Conservation (phyloP, 768 basidiomycete genomes). For the Leucocoprinus sp. region DNA sequence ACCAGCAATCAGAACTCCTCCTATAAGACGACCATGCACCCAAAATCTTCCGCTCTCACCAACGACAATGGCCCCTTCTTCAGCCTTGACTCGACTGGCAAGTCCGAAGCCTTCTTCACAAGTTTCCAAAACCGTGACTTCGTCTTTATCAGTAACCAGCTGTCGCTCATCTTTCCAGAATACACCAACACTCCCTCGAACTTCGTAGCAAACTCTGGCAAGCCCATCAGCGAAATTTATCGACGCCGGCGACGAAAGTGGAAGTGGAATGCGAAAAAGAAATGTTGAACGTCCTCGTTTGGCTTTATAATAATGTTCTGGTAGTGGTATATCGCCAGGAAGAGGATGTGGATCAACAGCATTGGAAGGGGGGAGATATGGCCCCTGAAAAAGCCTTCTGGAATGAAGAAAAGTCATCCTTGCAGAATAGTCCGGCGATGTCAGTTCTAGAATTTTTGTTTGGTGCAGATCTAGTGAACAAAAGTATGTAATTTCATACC, state of each 20-base stretch:
- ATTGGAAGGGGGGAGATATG: constrained; percentile 76
- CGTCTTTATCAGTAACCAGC: constrained; percentile 54
- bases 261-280: constrained; percentile 70
- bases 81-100: constrained; percentile 21
- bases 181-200: constrained; percentile 64
- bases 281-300: constrained; percentile 74
- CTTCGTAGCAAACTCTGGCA: constrained; percentile 64
- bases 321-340: constrained; percentile 52
- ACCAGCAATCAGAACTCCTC: constrained; percentile 57
- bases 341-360: constrained; percentile 60
- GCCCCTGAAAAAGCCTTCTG: constrained; percentile 71
- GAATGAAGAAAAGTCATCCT: constrained; percentile 69
- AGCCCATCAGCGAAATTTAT: constrained; percentile 64
- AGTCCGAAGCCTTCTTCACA: constrained; percentile 23
- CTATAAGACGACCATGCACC: constrained; percentile 61
- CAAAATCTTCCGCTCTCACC: constrained; percentile 78
- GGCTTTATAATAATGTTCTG: constrained; percentile 60
- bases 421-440: constrained; percentile 72
- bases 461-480: constrained; percentile 14
- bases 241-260: constrained; percentile 57
- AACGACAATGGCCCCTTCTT: constrained; percentile 50
- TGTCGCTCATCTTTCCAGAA: constrained; percentile 68
- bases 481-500: constrained; percentile 28
- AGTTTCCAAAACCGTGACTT: constrained; percentile 60
- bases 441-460: constrained; percentile 57